Evolutionary conservation across 2,329 filamentous ascomycete species (phyloP).

Genomic region (Alternaria alternata): DNA sequence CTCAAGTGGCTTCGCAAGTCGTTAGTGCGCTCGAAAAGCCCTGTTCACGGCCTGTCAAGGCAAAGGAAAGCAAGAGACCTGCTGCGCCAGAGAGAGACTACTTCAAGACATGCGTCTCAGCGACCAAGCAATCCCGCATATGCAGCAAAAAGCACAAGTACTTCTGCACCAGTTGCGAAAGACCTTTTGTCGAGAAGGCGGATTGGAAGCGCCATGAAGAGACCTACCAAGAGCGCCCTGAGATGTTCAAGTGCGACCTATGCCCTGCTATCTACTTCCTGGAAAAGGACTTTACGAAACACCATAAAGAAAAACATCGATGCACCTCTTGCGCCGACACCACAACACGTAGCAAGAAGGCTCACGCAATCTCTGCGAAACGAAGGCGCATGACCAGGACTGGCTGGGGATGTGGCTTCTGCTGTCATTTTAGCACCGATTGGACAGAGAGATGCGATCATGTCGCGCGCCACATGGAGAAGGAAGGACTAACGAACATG

Average conservation of each 20-base stretch:
- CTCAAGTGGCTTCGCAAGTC: constrained; percentile 4
- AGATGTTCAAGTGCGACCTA: constrained; percentile 69
- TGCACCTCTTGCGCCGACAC: constrained; percentile 57
- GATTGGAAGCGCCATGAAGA: constrained; percentile 75
- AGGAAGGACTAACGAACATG: constrained; percentile 59
- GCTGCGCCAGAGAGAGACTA: constrained; percentile 25
- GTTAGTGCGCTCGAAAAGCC: constrained; percentile 11
- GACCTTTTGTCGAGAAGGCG: constrained; percentile 70
- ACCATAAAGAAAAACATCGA: constrained; percentile 68
- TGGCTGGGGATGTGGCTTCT: constrained; percentile 74
- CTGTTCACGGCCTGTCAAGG: constrained; percentile 2
- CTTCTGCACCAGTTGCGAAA: constrained; percentile 59
- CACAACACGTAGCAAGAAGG: constrained; percentile 60
- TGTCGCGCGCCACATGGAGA: constrained; percentile 70
- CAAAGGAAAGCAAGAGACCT: constrained; percentile 17
- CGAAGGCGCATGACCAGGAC: constrained; percentile 52
- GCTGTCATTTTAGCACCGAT: constrained; percentile 66
- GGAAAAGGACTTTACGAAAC: constrained; percentile 70
- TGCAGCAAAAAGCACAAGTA: constrained; percentile 36
- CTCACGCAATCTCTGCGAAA: constrained; percentile 52
- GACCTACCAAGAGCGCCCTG: constrained; percentile 71
- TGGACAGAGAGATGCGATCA: constrained; percentile 72
- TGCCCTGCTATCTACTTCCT: constrained; percentile 72
- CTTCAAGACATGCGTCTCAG: constrained; percentile 42
- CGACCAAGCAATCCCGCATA: constrained; percentile 30